Evolutionary conservation across 345 rosid species (phyloP).

Genomic region (Leavenworthia alabamica): DNA sequence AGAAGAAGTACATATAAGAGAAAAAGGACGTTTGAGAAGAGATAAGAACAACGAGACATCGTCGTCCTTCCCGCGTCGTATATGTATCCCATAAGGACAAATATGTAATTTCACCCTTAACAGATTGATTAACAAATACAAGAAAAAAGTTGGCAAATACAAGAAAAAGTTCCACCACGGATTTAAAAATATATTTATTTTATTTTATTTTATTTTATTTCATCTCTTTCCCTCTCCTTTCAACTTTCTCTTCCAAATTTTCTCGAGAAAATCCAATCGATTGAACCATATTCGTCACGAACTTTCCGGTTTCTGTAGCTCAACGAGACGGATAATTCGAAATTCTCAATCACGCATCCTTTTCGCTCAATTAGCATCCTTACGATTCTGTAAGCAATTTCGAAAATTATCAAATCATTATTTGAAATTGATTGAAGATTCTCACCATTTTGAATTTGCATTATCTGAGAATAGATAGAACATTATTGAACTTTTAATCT

Average conservation of each 20-base stretch:
- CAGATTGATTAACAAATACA: background rate
- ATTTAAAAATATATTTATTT: background rate
- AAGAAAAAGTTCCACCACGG: background rate
- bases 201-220: background rate
- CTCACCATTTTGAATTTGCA: background rate
- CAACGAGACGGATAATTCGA: background rate
- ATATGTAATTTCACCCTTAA: background rate
- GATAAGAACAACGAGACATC: background rate
- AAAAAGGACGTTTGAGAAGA: background rate
- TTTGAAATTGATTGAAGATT: background rate
- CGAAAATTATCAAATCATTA: background rate
- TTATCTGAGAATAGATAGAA: background rate
- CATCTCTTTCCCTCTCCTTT: slow-evolving; percentile 12
- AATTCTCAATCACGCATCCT: background rate
- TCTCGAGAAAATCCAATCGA: background rate
- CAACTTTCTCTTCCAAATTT: background rate
- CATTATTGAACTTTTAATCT: background rate
- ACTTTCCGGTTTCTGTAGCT: background rate
- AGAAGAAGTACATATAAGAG: too few species aligned
- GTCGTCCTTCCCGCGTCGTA: background rate
- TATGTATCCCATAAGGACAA: too few species aligned
- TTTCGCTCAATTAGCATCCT: background rate
- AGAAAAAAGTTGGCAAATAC: background rate
- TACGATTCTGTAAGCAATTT: background rate
- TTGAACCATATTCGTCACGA: background rate